Base-by-base conservation (phyloP, 2,329 filamentous ascomycete genomes). In the Colletotrichum chrysophilum region DNA sequence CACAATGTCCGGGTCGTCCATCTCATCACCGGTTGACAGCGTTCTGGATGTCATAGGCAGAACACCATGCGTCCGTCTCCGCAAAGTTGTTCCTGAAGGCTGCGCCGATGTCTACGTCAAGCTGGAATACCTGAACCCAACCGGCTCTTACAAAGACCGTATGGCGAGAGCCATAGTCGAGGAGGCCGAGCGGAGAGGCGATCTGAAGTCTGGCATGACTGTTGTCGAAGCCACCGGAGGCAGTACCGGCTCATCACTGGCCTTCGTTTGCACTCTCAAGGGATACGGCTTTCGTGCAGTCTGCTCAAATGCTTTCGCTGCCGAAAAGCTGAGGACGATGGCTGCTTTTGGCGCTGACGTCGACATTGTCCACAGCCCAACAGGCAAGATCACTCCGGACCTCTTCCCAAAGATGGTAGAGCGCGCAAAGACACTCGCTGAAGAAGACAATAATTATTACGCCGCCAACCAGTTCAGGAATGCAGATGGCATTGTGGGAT, bases 231-330 rank as follows among this genome's bases (percentile, higher is more conserved):
- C 74, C 28, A 77, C 76, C 4, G 74, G 76, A 8, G 73, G 74
- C 30, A 77, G 74, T 55, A 77, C 76, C 12, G 76, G 76, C 8
- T 71, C 70, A 4, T 77, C 73, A 9, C 66, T 77, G 6, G 69
- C 68, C 21, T 78, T 43, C 34, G 66, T 76, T 21, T 77, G 76
- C 34, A 74, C 80, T 2, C 78, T 81, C 21, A 80, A 80, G 52
- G 77, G 78, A 7, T 83, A 81, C 56, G 79, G 78, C 7, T 75
- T 77, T 21, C 58, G 32, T 12, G 68, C 65, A 8, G 36, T 77
- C 64, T 56, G 66, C 26, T 75, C 73, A 10, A 55, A 75, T 24
- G 71, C 43, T 12, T 70, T 69, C 14, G 71, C 76, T 9, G 30
- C 48, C 2, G 77, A 78, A 36, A 78, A 78, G 58, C n/a, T 75